Base-by-base conservation (phyloP, 768 basidiomycete genomes). In the Termitomyces sp. region DNA sequence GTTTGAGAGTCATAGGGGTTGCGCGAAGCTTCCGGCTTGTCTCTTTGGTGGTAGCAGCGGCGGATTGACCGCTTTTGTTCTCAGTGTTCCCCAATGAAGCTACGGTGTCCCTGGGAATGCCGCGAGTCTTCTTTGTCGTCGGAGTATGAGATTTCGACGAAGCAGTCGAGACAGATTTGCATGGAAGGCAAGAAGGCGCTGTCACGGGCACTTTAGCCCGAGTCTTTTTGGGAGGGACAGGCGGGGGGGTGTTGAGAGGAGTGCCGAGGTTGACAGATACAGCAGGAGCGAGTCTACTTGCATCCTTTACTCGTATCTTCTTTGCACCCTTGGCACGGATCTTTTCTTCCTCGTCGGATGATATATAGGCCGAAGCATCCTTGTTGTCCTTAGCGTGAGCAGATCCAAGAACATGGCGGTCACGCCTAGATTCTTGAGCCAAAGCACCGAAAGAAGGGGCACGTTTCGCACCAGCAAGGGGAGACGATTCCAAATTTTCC, bases 311-410 rank as follows among this genome's bases (percentile, higher is more conserved):
- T 57, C 84, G 79, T 53, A 79, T 74, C 73, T 87, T 90, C 81
- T 91, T 92, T 29, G 79, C 86, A 40, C 77, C 79, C 63, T 77
- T 78, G 45, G 77, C 80, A 42, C 88, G 82, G 29, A 79, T 67
- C 71, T 85, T 86, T 74, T 92, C 89, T 68, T 91, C 90, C 64
- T 91, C 90, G 67, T 92, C 90, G 20, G 87, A 88, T 12, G 89
- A 89, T 29, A 83, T 75, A 69, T 75, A 79, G 49, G 79, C 76
- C 25, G 72, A 71, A 17, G 72, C 68, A 36, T 72, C 67, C 59
- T 75, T 63, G 68, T 73, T 69, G 68, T 79, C 71, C 49, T 64
- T 70, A 59, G 50, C 20, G 1, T 38, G 20, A n/a, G 53, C 60
- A 38, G 57, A 50, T 34, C 57, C 62, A 34, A 59, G 56, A 36